A percentile compares a stretch with the other conserved stretches of the same genome.
Evolutionary conservation across 2,329 filamentous ascomycete genomes (phyloP).

Genomic region (Fusarium continuum): DNA sequence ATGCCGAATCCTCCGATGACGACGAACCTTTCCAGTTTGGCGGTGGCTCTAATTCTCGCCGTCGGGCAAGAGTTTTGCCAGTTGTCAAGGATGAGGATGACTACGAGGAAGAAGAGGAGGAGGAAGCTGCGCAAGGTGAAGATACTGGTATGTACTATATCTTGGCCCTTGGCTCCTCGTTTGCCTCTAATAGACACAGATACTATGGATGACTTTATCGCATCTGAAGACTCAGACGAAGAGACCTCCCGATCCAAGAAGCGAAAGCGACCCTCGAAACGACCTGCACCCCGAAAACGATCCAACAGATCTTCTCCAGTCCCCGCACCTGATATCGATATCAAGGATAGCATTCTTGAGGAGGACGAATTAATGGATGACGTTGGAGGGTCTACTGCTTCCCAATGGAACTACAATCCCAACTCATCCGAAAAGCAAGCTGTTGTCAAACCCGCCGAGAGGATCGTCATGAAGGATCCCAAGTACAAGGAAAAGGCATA

Average conservation of each 20-base stretch:
- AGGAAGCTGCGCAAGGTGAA: conserved; percentile 67
- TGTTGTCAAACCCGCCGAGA: conserved; percentile 47
- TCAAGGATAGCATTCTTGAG: conserved; percentile 58
- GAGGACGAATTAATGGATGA: conserved; percentile 66
- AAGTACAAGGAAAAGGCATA: conserved; percentile 74
- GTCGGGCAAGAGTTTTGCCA: conserved; percentile 60
- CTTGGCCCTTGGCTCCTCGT: too few species aligned
- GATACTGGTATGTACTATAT: conserved; percentile 66
- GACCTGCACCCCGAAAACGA: conserved; percentile 68
- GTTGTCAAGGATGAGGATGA: conserved; percentile 75
- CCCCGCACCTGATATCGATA: conserved; percentile 20
- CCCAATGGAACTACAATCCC: conserved; percentile 79
- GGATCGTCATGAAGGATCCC: conserved; percentile 41
- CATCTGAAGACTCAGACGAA: conserved; percentile 85
- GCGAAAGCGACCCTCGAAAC: conserved; percentile 72
- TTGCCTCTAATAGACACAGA: conserved; percentile 47
- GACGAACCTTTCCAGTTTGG: conserved; percentile 72
- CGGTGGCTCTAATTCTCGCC: conserved; percentile 51
- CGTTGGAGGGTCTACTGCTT: conserved; percentile 74
- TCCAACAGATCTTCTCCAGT: conserved; percentile 60
- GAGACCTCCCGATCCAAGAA: conserved; percentile 69
- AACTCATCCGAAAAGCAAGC: conserved; percentile 52
- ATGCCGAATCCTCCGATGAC: conserved; percentile 85
- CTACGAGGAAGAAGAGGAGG: conserved; percentile 76
- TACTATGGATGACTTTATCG: conserved; percentile 89